phyloP scores from a whole-genome alignment of 164 flowering plant species.

The Kalanchoe fedtschenkoi region DNA sequence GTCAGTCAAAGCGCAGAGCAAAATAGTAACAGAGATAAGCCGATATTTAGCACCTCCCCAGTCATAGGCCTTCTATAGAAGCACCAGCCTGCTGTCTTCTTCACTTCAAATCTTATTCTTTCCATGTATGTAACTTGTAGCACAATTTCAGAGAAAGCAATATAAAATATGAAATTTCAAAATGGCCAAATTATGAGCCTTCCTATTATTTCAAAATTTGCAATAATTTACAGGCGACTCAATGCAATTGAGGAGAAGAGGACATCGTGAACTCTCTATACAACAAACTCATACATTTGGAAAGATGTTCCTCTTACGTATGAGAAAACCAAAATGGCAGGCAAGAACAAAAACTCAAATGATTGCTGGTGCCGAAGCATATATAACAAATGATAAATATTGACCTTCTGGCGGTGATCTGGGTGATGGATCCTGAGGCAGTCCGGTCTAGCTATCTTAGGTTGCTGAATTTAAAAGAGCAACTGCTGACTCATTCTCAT shows the following conservation, averaged over 20 bases:
- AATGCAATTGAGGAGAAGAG: no score
- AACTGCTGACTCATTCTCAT: slow-evolving; percentile 26
- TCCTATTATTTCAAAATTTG: no score
- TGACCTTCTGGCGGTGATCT: neutral
- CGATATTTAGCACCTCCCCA: slow-evolving; percentile 30
- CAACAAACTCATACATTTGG: neutral
- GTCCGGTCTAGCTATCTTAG: slow-evolving; percentile 7
- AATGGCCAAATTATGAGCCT: no score
- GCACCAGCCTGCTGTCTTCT: neutral
- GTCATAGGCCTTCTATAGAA: slow-evolving; percentile 24
- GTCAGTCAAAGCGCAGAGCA: slow-evolving; percentile 12
- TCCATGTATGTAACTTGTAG: neutral
- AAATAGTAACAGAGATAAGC: slow-evolving; percentile 14
- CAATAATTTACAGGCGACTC: no score
- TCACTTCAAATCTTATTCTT: neutral
- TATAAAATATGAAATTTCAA: neutral
- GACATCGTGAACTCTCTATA: no score
- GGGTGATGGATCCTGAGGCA: neutral
- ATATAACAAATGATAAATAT: neutral
- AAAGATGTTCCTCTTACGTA: neutral
- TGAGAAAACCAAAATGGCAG: neutral
- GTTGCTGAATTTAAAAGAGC: slow-evolving; percentile 28
- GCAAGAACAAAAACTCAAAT: neutral
- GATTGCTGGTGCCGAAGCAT: neutral
- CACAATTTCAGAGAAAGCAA: neutral